Evolutionary conservation across 1,284 basidiomycete species (phyloP).

Genomic region (Ganoderma lucidum): DNA sequence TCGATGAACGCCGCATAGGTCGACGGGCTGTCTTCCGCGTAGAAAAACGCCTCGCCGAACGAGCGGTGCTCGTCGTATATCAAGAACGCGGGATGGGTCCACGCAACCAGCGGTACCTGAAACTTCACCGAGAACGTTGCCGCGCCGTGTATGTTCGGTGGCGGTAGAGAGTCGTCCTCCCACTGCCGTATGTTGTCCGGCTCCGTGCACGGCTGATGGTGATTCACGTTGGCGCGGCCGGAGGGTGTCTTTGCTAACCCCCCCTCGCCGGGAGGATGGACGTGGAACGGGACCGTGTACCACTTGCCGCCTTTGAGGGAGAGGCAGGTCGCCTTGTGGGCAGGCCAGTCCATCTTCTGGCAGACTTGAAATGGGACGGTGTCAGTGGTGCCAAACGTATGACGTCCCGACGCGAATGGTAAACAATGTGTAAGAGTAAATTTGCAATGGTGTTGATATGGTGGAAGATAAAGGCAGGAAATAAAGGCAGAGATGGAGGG

Average conservation of each 20-base stretch:
- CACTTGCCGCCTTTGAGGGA: constrained; percentile 36
- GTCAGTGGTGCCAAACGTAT: too few species aligned
- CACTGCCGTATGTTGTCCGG: not conserved
- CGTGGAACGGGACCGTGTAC: constrained; percentile 42
- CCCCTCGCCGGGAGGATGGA: constrained; percentile 22
- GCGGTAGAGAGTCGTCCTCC: constrained; percentile 18
- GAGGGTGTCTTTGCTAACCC: constrained; percentile 18
- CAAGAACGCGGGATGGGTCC: constrained; percentile 35
- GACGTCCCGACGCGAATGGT: too few species aligned
- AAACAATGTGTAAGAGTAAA: too few species aligned
- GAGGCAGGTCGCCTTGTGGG: too few species aligned
- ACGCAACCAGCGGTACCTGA: constrained; percentile 33
- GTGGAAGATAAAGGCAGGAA: too few species aligned
- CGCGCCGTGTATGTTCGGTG: constrained; percentile 46
- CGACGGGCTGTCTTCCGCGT: constrained; percentile 18
- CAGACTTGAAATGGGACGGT: constrained; percentile 41
- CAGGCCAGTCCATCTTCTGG: constrained; percentile 12
- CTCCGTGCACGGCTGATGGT: too few species aligned
- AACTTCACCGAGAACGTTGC: constrained; percentile 53
- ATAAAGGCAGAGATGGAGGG: too few species aligned
- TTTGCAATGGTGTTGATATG: too few species aligned
- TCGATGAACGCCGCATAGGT: constrained; percentile 29
- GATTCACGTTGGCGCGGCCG: constrained; percentile 16
- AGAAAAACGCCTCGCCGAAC: constrained; percentile 46
- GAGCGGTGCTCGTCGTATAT: constrained; percentile 48